A percentile compares a stretch with the other conserved stretches of the same genome.
phyloP scores from a whole-genome alignment of 2,329 filamentous ascomycete genomes.

The Tolypocladium album region DNA sequence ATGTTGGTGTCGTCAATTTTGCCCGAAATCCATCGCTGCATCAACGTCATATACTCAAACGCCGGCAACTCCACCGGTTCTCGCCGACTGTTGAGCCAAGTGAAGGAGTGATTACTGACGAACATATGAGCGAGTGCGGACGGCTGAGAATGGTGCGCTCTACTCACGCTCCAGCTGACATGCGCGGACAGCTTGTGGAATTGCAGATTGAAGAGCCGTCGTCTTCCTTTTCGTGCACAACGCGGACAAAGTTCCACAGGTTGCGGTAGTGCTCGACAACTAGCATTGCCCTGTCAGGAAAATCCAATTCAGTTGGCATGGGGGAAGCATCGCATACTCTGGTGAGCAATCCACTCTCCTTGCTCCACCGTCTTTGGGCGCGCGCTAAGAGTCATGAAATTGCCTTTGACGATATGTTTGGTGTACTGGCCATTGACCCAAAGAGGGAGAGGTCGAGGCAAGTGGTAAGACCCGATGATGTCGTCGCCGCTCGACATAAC shows the following conservation, averaged over 20 bases:
- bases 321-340: slow-evolving; percentile 53
- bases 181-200: slow-evolving; percentile 70
- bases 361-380: slow-evolving; percentile 88
- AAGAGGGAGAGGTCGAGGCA: slow-evolving; percentile 56
- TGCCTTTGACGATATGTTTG: slow-evolving; percentile 88
- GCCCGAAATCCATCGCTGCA: slow-evolving; percentile 94
- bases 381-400: slow-evolving; percentile 91
- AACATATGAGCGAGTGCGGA: not conserved
- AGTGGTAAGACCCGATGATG: slow-evolving; percentile 47
- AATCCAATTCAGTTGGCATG: not conserved
- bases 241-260: slow-evolving; percentile 78
- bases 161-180: slow-evolving; percentile 90
- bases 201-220: slow-evolving; percentile 76
- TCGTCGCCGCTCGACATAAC: slow-evolving; percentile 39
- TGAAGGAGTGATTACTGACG: slow-evolving; percentile 78
- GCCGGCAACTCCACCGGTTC: slow-evolving; percentile 88
- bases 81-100: slow-evolving; percentile 82
- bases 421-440: slow-evolving; percentile 69
- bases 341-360: slow-evolving; percentile 92
- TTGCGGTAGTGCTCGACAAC: slow-evolving; percentile 90
- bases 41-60: slow-evolving; percentile 86
- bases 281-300: slow-evolving; percentile 23
- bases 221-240: slow-evolving; percentile 78
- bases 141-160: not conserved
- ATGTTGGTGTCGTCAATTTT: slow-evolving; percentile 86